Evolutionary conservation across 805 yeast species (phyloP).

Genomic region (Lipomyces mesembrius): DNA sequence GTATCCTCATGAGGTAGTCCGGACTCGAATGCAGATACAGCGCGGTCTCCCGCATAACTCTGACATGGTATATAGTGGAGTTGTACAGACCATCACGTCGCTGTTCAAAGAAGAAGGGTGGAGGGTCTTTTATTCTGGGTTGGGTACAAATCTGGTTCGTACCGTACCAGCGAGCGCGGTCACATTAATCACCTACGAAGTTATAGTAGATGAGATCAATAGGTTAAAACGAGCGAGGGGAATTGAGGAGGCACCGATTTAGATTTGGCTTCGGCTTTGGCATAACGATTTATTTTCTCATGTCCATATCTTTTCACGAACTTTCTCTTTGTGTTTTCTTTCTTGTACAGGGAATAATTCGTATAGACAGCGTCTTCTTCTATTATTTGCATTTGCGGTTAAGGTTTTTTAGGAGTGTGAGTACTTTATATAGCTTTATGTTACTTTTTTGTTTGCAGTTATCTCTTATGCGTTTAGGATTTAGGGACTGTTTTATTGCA

Average conservation of each 20-base stretch:
- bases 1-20: conserved; percentile 88
- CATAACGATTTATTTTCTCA: neutral
- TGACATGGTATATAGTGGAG: conserved; percentile 44
- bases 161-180: conserved; percentile 96
- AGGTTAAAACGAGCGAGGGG: conserved; percentile 4
- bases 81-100: conserved; percentile 45
- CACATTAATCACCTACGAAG: conserved; percentile 89
- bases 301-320: neutral
- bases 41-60: conserved; percentile 28
- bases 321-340: neutral
- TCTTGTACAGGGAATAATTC: neutral
- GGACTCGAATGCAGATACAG: conserved; percentile 84
- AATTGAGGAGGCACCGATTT: neutral
- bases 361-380: neutral
- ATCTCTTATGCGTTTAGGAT: neutral
- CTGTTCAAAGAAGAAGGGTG: conserved; percentile 72
- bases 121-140: conserved; percentile 86
- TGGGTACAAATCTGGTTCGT: conserved; percentile 79
- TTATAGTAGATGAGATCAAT: conserved; percentile 39
- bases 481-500: neutral
- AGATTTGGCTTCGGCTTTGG: neutral
- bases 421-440: neutral
- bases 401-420: neutral
- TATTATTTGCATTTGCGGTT: conserved; percentile 4
- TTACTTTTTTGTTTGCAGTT: neutral